Conservation (phyloP, 1,284 basidiomycete species). For the Paramarasmius palmivorus region DNA sequence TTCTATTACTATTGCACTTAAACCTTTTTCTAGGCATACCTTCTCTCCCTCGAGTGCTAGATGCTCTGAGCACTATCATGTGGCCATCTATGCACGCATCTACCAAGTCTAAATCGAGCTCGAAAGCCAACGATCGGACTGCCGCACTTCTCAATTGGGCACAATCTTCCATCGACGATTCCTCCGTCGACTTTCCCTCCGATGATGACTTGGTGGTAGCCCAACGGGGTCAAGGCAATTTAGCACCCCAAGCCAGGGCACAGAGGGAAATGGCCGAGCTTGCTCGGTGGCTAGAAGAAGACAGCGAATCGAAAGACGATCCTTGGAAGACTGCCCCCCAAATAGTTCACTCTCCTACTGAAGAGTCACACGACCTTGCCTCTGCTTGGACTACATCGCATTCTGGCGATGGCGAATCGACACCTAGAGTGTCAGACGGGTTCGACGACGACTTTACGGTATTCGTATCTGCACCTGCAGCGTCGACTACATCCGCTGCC, state of each 20-base stretch:
- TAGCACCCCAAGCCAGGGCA: constrained; percentile 27
- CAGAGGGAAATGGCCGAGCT: constrained; percentile 57
- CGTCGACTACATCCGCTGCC: constrained; percentile 6
- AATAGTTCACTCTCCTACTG: constrained; percentile 19
- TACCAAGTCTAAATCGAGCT: constrained; percentile 22
- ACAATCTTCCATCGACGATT: constrained; percentile 14
- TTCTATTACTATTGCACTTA: constrained; percentile 5
- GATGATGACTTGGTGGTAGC: constrained; percentile 20
- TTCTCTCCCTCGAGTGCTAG: constrained; percentile 66
- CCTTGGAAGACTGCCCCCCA: constrained; percentile 30
- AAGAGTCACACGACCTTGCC: constrained; percentile 4
- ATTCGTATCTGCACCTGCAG: constrained; percentile 60
- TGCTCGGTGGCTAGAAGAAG: constrained; percentile 62
- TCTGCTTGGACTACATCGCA: background rate
- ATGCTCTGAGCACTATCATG: constrained; percentile 81
- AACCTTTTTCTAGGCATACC: constrained; percentile 46
- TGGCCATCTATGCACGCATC: constrained; percentile 72
- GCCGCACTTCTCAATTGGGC: constrained; percentile 35
- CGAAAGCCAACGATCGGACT: constrained; percentile 25
- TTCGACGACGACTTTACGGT: constrained; percentile 82
- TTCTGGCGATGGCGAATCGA: background rate
- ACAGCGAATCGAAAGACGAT: constrained; percentile 27
- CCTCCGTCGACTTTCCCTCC: constrained; percentile 5
- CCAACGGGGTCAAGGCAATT: constrained; percentile 9
- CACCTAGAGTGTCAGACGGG: constrained; percentile 1